Evolutionary conservation across 495 filamentous ascomycete genomes (phyloP), one percentile per base, ranked within the genome.

Genomic region (Hypoxylon lienhwacheense): DNA sequence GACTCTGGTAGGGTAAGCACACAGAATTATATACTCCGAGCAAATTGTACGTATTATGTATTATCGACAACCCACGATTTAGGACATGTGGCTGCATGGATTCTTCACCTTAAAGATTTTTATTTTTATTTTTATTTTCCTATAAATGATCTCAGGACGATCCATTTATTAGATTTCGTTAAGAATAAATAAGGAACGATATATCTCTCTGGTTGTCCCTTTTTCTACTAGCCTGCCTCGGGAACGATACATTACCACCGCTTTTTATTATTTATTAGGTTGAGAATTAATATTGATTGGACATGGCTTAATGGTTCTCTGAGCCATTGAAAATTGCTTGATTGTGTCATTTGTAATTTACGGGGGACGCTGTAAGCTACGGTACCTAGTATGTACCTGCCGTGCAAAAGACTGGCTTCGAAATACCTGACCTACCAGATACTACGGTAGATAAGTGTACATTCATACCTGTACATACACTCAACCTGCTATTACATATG

Each of bases 341-440:
- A 55, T 55, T 46, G 57, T 61, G 46, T 61, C 57, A 61, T 61
- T 51, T 37, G 16, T 14, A 39, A 48, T 15, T 32, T 47, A 43
- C 52, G 52, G 52, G 44, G 58, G 44, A 28, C 22, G 31, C 32
- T 52, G 34, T n/a, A n/a, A n/a, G n/a, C n/a, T n/a, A n/a, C n/a
- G n/a, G n/a, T n/a, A n/a, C n/a, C n/a, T n/a, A n/a, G n/a, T n/a
- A n/a, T n/a, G n/a, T n/a, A n/a, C n/a, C n/a, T n/a, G n/a, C n/a
- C n/a, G n/a, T n/a, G n/a, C n/a, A 19, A 39, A 39, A 21, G 35
- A 21, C 20, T 41, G 19, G 37, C 37, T 41, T 10, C n/a, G n/a
- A n/a, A n/a, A n/a, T n/a, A n/a, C n/a, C n/a, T n/a, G n/a, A n/a
- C n/a, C n/a, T n/a, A n/a, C n/a, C n/a, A n/a, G n/a, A n/a, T n/a